phyloP scores from a whole-genome alignment of 2,329 filamentous ascomycete genomes.

The Penicillium sp. region DNA sequence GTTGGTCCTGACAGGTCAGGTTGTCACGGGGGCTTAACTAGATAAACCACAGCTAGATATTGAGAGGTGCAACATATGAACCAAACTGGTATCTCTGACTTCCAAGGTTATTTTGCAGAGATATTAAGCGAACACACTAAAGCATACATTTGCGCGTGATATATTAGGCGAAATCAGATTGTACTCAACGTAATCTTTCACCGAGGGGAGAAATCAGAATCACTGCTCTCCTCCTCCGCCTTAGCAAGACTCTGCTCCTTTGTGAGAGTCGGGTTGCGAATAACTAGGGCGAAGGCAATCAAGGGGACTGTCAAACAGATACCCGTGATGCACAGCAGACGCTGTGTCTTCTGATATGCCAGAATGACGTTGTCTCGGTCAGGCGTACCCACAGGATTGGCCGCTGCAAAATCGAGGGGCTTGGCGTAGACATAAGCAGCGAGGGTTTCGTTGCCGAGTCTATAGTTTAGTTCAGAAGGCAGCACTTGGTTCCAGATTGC shows the following conservation, averaged over 20 bases:
- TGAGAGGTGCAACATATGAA: neutral
- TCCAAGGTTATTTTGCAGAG: neutral
- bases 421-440: slow-evolving; percentile 42
- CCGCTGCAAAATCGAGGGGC: slow-evolving; percentile 39
- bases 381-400: slow-evolving; percentile 46
- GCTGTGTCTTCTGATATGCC: slow-evolving; percentile 48
- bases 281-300: slow-evolving; percentile 45
- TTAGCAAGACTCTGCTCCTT: slow-evolving; percentile 47
- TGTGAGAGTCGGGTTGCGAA: slow-evolving; percentile 48
- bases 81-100: neutral
- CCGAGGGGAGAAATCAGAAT: neutral
- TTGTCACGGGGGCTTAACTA: neutral
- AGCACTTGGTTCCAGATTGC: slow-evolving; percentile 62
- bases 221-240: slow-evolving; percentile 27
- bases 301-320: slow-evolving; percentile 49
- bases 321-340: slow-evolving; percentile 50
- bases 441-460: slow-evolving; percentile 40
- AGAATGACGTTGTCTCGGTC: slow-evolving; percentile 44
- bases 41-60: neutral
- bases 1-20: neutral
- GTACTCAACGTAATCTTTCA: neutral
- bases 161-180: neutral
- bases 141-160: too few relatives aligned
- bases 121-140: neutral
- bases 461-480: slow-evolving; percentile 44